phyloP scores from a whole-genome alignment of 805 yeast species.

The Spathaspora girioi region DNA sequence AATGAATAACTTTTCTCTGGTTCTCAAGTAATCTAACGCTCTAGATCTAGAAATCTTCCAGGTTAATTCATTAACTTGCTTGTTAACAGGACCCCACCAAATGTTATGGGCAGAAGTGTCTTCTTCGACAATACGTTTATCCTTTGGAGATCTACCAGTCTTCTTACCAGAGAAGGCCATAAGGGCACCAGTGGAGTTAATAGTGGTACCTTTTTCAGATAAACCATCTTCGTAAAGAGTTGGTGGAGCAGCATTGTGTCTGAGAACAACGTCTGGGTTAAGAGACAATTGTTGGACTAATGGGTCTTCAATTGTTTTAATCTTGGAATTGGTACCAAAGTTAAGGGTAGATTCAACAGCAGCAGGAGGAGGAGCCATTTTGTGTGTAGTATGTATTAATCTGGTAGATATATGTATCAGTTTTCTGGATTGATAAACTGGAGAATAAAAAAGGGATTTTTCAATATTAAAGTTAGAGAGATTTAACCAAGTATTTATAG shows the following conservation, averaged over 20 bases:
- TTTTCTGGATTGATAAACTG: not conserved
- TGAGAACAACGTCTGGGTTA: conserved; percentile 60
- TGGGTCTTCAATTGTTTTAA: conserved; percentile 38
- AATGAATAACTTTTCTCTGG: conserved; percentile 89
- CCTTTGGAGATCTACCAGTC: conserved; percentile 98
- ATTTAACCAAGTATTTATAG: not conserved
- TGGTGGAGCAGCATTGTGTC: conserved; percentile 93
- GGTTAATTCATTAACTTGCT: conserved; percentile 87
- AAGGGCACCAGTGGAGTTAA: conserved; percentile 89
- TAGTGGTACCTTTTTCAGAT: conserved; percentile 84
- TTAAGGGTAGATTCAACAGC: conserved; percentile 44
- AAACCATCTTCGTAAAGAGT: conserved; percentile 92
- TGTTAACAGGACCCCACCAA: conserved; percentile 99
- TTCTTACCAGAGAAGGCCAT: conserved; percentile 94
- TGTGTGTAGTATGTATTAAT: not conserved
- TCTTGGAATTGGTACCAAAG: conserved; percentile 37
- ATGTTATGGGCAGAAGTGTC: conserved; percentile 75
- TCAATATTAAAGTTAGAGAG: not conserved
- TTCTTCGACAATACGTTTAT: conserved; percentile 96
- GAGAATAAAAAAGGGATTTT: not conserved
- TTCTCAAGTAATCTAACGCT: conserved; percentile 94
- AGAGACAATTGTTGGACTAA: conserved; percentile 42
- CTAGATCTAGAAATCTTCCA: conserved; percentile 96
- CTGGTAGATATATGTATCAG: not conserved
- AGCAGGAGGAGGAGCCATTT: conserved; percentile 44